Evolutionary conservation across 73 alveolate genomes (phyloP).

Genomic region (Chromera velia): DNA sequence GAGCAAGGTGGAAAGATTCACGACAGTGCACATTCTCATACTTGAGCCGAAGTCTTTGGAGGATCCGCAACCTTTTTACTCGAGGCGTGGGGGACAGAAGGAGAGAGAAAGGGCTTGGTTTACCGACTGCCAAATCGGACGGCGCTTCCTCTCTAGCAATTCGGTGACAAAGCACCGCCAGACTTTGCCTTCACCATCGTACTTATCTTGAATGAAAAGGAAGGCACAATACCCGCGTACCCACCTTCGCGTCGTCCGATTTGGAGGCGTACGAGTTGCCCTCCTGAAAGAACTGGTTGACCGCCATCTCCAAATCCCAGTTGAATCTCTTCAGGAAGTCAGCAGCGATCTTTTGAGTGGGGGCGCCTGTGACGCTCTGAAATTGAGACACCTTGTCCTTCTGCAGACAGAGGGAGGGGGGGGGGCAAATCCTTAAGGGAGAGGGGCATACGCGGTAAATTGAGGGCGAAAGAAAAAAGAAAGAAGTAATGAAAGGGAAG

Average conservation of each 20-base stretch:
- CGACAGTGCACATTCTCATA: not conserved
- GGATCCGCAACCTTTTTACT: too few relatives aligned
- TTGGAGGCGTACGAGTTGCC: not conserved
- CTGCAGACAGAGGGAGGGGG: too few relatives aligned
- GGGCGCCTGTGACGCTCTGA: not conserved
- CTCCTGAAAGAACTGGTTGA: not conserved
- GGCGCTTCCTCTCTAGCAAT: not conserved
- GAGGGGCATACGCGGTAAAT: too few relatives aligned
- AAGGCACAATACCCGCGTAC: not conserved
- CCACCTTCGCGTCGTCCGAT: not conserved
- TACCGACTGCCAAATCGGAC: not conserved
- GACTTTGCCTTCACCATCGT: too few relatives aligned
- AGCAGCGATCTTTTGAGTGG: not conserved
- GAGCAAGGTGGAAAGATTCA: not conserved
- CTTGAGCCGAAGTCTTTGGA: too few relatives aligned
- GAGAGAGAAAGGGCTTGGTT: not conserved
- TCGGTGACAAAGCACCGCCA: too few relatives aligned
- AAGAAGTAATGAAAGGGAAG: too few relatives aligned
- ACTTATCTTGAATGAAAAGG: too few relatives aligned
- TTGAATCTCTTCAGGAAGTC: not conserved
- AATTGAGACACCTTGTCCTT: not conserved
- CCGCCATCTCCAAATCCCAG: not conserved
- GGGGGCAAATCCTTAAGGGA: too few relatives aligned
- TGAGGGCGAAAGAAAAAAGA: too few relatives aligned
- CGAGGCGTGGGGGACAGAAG: too few relatives aligned